These are phyloP conservation scores for Phytophthora chlamydospora DNA, from an alignment of 352 stramenopile species.

Conservation along the genomic window DNA sequence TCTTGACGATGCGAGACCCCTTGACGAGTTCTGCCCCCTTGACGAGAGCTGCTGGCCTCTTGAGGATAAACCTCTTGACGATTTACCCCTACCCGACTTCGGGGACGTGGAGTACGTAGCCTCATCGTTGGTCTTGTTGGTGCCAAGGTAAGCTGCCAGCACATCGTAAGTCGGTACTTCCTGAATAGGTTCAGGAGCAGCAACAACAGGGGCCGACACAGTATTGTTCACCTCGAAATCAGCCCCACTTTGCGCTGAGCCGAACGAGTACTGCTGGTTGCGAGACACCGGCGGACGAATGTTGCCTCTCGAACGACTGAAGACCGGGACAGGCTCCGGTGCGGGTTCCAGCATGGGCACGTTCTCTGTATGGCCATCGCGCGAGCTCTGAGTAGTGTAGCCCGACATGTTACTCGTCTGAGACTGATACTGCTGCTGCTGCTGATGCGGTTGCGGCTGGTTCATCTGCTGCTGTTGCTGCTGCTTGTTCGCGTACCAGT, in stretches of 20 bases:
- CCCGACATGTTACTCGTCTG: slow-evolving; percentile 29
- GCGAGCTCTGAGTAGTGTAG: slow-evolving; percentile 34
- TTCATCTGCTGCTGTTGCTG: slow-evolving; percentile 22
- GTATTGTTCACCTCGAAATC: slow-evolving; percentile 27
- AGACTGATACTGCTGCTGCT: slow-evolving; percentile 29
- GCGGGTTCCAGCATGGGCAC: slow-evolving; percentile 42
- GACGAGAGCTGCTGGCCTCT: slow-evolving; percentile 27
- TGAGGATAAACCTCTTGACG: slow-evolving; percentile 2
- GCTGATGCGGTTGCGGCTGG: slow-evolving; percentile 16
- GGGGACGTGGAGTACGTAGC: slow-evolving; percentile 30
- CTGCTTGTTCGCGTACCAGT: slow-evolving; percentile 33
- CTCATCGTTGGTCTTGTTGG: slow-evolving; percentile 31
- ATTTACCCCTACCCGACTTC: slow-evolving; percentile 14
- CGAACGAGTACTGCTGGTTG: slow-evolving; percentile 51
- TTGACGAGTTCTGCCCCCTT: slow-evolving; percentile 4
- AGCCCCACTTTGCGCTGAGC: slow-evolving; percentile 14
- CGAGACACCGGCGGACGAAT: slow-evolving; percentile 30
- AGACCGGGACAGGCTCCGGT: slow-evolving; percentile 27
- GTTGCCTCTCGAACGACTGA: slow-evolving; percentile 27
- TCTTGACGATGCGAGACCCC: slow-evolving; percentile 26
- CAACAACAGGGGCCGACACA: slow-evolving; percentile 11
- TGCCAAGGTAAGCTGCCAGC: slow-evolving; percentile 46
- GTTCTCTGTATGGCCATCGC: slow-evolving; percentile 24
- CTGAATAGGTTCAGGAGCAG: slow-evolving; percentile 20
- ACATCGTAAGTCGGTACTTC: slow-evolving; percentile 46